phyloP scores from a whole-genome alignment of 2,329 filamentous ascomycete species.

The Neopestalotiopsis rosae region DNA sequence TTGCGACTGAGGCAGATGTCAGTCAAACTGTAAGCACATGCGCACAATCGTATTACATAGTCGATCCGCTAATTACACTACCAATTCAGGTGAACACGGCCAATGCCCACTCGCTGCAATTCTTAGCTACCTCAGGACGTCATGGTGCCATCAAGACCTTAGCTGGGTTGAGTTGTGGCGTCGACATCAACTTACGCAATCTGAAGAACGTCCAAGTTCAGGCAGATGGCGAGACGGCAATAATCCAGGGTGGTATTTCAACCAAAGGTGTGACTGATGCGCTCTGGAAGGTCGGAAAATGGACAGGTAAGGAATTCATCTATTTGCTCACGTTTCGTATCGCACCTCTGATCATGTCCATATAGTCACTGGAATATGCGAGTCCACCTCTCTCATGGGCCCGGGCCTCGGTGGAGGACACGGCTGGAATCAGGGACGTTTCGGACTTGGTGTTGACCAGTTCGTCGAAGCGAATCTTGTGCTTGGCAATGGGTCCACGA shows the following conservation, averaged over 20 bases:
- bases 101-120: slow-evolving; percentile 50
- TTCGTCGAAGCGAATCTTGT: slow-evolving; percentile 46
- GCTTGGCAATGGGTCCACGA: slow-evolving; percentile 42
- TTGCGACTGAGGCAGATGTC: slow-evolving; percentile 41
- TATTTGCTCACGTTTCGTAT: background rate
- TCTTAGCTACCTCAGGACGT: slow-evolving; percentile 57
- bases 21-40: slow-evolving; percentile 37
- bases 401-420: slow-evolving; percentile 51
- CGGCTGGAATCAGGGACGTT: slow-evolving; percentile 45
- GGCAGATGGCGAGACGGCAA: slow-evolving; percentile 49
- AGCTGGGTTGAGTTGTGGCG: slow-evolving; percentile 52
- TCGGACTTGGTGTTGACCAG: slow-evolving; percentile 48
- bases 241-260: slow-evolving; percentile 51
- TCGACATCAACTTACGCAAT: slow-evolving; percentile 54
- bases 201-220: slow-evolving; percentile 49
- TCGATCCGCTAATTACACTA: background rate
- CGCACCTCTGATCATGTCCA: background rate
- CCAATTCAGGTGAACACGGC: slow-evolving; percentile 50
- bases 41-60: background rate
- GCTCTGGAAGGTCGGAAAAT: slow-evolving; percentile 56
- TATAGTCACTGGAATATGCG: slow-evolving; percentile 55
- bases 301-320: slow-evolving; percentile 43
- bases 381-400: slow-evolving; percentile 54
- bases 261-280: slow-evolving; percentile 51
- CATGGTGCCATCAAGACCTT: slow-evolving; percentile 58